Percentiles rank a stretch among this genome's conserved stretches.
Evolutionary conservation across 192 early-diverging fungal species (phyloP).

Genomic region (Linnemannia exigua): DNA sequence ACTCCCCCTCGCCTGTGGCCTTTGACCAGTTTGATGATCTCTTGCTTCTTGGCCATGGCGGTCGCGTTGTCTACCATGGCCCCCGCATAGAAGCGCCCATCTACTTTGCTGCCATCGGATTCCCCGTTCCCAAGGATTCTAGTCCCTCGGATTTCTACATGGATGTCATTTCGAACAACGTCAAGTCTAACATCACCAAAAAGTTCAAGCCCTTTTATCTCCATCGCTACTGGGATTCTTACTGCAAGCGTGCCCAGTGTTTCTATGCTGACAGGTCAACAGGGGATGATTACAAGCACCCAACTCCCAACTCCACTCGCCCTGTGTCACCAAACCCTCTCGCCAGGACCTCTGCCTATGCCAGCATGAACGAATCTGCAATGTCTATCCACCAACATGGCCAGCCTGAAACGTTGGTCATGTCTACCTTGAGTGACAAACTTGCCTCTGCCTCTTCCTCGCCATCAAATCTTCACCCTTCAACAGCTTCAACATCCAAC

Average conservation of each 20-base stretch:
- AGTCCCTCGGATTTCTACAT: conserved; percentile 74
- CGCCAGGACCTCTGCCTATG: conserved; percentile 14
- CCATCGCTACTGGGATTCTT: conserved; percentile 64
- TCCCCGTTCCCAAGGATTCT: conserved; percentile 44
- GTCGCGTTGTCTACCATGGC: conserved; percentile 74
- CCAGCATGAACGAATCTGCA: conserved; percentile 31
- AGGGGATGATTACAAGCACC: conserved; percentile 39
- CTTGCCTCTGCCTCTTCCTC: not conserved
- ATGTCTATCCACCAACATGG: conserved; percentile 31
- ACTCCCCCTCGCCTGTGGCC: conserved; percentile 74
- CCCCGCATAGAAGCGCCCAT: conserved; percentile 60
- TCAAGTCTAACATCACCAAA: conserved; percentile 56
- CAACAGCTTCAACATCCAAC: conserved; percentile 1
- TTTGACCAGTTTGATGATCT: conserved; percentile 82
- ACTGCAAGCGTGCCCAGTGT: conserved; percentile 44
- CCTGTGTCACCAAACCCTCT: conserved; percentile 12
- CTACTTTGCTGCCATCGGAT: conserved; percentile 70
- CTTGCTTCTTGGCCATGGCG: conserved; percentile 79
- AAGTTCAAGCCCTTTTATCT: conserved; percentile 59
- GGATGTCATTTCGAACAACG: conserved; percentile 73
- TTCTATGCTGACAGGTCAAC: conserved; percentile 24
- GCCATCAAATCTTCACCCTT: conserved; percentile 30
- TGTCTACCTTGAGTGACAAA: conserved; percentile 20
- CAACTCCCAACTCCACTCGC: conserved; percentile 50
- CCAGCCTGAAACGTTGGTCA: conserved; percentile 30